Conservation (phyloP, 148 eudicot genomes). For the Gaultheria prostrata region DNA sequence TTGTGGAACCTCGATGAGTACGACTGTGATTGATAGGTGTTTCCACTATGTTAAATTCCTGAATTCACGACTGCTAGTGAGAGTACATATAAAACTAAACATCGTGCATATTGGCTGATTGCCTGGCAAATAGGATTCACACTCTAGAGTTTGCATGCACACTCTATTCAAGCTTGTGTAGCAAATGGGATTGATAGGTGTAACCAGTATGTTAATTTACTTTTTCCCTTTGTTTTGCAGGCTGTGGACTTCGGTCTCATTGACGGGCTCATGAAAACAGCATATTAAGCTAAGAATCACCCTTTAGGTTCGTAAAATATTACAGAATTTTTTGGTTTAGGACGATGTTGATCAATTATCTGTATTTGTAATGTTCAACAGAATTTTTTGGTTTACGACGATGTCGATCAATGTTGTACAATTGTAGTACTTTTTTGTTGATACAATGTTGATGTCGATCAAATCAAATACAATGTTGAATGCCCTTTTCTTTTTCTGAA, state of each 20-base stretch:
- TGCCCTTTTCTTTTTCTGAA: not conserved
- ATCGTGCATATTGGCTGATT: not conserved
- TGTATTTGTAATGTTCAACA: not conserved
- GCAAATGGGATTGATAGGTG: not conserved
- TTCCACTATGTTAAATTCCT: not conserved
- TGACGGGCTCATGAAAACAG: slow-evolving; percentile 83
- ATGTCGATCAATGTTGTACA: not conserved
- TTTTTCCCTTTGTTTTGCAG: slow-evolving; percentile 36
- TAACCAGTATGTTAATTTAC: not conserved
- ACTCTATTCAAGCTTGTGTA: not conserved
- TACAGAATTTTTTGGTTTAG: not conserved
- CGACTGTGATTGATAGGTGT: not conserved
- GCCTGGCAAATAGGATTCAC: not conserved
- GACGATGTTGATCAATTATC: not conserved
- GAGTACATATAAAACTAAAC: not conserved
- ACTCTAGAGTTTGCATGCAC: too few species aligned
- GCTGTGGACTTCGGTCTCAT: slow-evolving; percentile 87
- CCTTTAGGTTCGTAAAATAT: not conserved
- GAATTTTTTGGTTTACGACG: too few species aligned
- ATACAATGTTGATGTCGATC: not conserved
- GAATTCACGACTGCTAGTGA: not conserved
- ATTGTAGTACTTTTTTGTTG: too few species aligned
- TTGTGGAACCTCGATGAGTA: not conserved
- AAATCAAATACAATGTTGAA: not conserved
- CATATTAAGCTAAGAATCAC: slow-evolving; percentile 31